Percentiles rank a stretch among this genome's conserved stretches.
phyloP scores from a whole-genome alignment of 2,329 filamentous ascomycete species.

The Pseudogymnoascus sp. region DNA sequence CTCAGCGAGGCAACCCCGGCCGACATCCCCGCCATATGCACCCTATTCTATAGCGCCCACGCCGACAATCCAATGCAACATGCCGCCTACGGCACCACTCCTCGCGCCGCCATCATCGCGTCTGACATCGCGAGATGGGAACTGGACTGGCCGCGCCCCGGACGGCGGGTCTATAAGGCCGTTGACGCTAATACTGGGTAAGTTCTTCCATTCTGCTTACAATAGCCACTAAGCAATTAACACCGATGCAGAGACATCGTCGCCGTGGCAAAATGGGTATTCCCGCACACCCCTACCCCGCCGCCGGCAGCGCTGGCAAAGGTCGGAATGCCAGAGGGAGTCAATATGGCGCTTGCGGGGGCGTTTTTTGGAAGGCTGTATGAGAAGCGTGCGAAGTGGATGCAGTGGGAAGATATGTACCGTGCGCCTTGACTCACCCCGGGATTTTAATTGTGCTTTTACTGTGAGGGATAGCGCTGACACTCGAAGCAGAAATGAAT shows the following conservation, averaged over 20 bases:
- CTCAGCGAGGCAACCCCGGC: background rate
- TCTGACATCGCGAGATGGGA: background rate
- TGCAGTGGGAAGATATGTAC: background rate
- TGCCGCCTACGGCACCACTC: background rate
- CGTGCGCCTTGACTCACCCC: no score
- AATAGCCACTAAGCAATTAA: background rate
- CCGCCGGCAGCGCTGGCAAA: conserved; percentile 11
- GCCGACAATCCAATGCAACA: conserved; percentile 13
- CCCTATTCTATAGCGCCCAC: conserved; percentile 8
- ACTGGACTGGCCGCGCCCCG: background rate
- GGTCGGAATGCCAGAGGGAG: conserved; percentile 1
- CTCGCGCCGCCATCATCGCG: background rate
- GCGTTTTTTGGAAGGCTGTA: background rate
- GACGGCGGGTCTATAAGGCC: background rate
- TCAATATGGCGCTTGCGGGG: background rate
- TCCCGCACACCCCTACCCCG: conserved; percentile 23
- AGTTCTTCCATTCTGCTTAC: background rate
- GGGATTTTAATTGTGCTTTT: no score
- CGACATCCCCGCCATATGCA: background rate
- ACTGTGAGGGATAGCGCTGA: no score
- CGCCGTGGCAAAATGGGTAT: conserved; percentile 30
- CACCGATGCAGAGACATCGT: conserved; percentile 20
- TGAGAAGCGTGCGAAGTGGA: background rate
- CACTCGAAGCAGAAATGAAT: conserved; percentile 20
- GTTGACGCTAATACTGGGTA: conserved; percentile 2